These are phyloP conservation scores for Chlamydomonas urium DNA, from an alignment of 139 green algal species.

Conservation along the genomic window DNA sequence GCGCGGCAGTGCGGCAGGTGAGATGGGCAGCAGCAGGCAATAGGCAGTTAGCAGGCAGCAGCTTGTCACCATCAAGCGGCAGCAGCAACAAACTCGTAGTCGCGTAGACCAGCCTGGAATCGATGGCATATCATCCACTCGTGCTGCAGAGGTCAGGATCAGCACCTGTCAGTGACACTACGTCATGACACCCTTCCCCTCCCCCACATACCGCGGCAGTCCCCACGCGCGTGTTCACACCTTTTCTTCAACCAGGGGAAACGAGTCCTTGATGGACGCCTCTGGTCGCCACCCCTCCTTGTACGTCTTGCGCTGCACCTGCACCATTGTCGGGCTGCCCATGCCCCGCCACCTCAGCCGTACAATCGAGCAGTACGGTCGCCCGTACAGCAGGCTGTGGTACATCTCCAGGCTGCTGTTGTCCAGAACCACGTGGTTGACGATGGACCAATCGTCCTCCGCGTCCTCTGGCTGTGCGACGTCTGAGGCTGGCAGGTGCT, in stretches of 20 bases:
- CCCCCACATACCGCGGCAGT: too few species aligned
- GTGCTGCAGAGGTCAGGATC: too few species aligned
- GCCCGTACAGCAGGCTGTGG: conserved; percentile 82
- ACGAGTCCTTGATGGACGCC: conserved; percentile 25
- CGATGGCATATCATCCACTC: too few species aligned
- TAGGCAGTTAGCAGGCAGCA: neutral
- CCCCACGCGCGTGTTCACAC: too few species aligned
- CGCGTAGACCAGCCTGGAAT: too few species aligned
- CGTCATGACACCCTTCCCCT: too few species aligned
- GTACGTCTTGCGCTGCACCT: conserved; percentile 28
- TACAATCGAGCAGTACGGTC: conserved; percentile 48
- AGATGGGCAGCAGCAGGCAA: neutral
- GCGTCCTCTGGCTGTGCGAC: conserved; percentile 18
- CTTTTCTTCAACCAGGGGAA: conserved; percentile 31
- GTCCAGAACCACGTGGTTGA: conserved; percentile 83
- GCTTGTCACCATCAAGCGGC: too few species aligned
- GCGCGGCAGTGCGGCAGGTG: neutral
- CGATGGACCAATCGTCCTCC: conserved; percentile 30
- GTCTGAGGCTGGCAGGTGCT: conserved; percentile 66
- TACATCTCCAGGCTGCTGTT: conserved; percentile 85
- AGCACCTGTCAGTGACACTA: too few species aligned
- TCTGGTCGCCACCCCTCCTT: conserved; percentile 37
- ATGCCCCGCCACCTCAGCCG: conserved; percentile 22
- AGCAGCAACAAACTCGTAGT: too few species aligned
- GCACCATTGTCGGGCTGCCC: conserved; percentile 9